Evolutionary conservation across 2,329 filamentous ascomycete species (phyloP), one percentile per base, ranked within the genome.

Genomic region (Fusarium sambucinum): DNA sequence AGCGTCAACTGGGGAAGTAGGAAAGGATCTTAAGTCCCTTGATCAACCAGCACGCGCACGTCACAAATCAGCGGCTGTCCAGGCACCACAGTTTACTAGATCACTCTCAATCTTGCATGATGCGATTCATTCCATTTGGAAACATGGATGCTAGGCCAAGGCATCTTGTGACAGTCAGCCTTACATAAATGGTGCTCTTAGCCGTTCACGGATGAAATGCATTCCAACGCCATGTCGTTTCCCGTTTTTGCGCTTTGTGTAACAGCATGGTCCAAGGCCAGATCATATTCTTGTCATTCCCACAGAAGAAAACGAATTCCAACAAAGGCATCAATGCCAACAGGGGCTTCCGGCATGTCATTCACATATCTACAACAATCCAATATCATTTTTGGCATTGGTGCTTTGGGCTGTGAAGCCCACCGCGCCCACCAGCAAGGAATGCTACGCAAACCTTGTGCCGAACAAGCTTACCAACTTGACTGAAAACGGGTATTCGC

Each of bases 371-470:
- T 48, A 16, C 51, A 38, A 55, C 37, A 45, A n/a, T 13, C 21
- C 35, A 32, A 29, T 42, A 21, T 38, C 33, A 23, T 12, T 9
- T n/a, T 42, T 10, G 13, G 9, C 21, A 44, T 55, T 50, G 25
- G 50, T 59, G 55, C 25, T 37, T 52, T 47, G 14, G 8, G 21
- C 23, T 7, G 9, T 32, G 50, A 9, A 35, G 11, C 19, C 30
- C 11, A 48, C 30, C 8, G 23, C 29, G 3, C 7, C 32, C 14
- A 9, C 35, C n/a, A 33, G 44, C 7, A 1, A 66, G 65, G 66
- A 69, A 69, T 61, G 66, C 5, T 14, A 50, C 5, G 9, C 7
- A 51, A 69, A 66, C 60, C 13, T 58, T 63, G 29, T 29, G 4
- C 2, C 9, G 1, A 10, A 46, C 23, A 32, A 42, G 14, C 14